phyloP scores from a whole-genome alignment of 2,329 filamentous ascomycete genomes.

The Pyricularia pennisetigena region DNA sequence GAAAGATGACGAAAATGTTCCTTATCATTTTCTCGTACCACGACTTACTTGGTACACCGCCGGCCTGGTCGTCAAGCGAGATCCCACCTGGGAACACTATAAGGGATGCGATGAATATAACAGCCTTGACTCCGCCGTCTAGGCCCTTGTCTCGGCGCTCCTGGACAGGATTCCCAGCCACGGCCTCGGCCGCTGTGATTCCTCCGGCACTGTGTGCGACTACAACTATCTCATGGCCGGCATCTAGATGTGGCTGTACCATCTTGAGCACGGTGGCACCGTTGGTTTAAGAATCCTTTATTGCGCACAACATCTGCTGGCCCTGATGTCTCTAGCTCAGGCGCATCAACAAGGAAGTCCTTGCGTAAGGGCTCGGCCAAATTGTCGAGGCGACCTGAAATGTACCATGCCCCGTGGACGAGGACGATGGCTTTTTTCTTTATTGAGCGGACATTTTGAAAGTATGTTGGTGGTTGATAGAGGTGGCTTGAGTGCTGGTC shows the following conservation, averaged over 20 bases:
- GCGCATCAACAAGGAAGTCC: background rate
- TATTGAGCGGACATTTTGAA: background rate
- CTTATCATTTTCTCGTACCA: background rate
- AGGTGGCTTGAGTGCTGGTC: background rate
- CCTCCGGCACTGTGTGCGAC: slow-evolving; percentile 19
- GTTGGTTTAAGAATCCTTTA: background rate
- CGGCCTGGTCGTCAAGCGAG: background rate
- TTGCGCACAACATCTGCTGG: background rate
- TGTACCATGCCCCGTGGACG: slow-evolving; percentile 6
- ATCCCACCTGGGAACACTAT: slow-evolving; percentile 8
- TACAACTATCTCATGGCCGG: slow-evolving; percentile 7
- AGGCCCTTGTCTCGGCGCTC: slow-evolving; percentile 15
- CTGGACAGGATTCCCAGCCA: slow-evolving; percentile 15
- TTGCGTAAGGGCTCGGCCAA: background rate
- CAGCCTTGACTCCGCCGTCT: slow-evolving; percentile 17
- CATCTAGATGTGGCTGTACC: slow-evolving; percentile 1
- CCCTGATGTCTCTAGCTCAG: background rate
- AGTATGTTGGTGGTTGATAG: background rate
- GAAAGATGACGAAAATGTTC: background rate
- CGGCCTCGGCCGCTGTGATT: slow-evolving; percentile 16
- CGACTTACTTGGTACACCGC: background rate
- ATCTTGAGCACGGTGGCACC: background rate
- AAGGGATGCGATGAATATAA: slow-evolving; percentile 18
- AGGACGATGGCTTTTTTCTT: slow-evolving; percentile 3
- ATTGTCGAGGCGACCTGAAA: background rate